A percentile compares a stretch with the other conserved stretches of the same genome.
Conservation (phyloP, 257 asterid genomes). For the Salvia rosmarinus region DNA sequence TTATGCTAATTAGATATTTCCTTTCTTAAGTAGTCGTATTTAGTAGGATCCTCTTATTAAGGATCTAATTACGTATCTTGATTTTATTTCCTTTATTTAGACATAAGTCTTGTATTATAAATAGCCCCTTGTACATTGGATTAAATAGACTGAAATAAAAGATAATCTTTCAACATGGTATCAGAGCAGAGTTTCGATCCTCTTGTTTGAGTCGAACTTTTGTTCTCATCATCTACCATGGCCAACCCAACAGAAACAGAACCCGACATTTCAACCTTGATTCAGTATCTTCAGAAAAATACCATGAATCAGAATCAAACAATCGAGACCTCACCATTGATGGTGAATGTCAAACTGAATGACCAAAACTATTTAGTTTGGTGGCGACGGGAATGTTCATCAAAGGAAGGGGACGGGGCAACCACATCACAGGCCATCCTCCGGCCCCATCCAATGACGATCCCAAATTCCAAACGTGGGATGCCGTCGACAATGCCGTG, state of each 20-base stretch:
- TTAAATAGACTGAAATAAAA: too few relatives aligned
- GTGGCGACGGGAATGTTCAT: conserved; percentile 6
- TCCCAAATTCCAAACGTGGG: background rate
- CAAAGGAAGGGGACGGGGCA: background rate
- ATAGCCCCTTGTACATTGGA: too few relatives aligned
- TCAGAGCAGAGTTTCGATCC: conserved; percentile 7
- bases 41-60: too few relatives aligned
- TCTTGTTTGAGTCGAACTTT: background rate
- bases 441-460: background rate
- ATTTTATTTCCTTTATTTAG: too few relatives aligned
- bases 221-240: background rate
- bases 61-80: too few relatives aligned
- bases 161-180: background rate
- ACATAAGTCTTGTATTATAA: too few relatives aligned
- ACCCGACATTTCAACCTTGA: conserved; percentile 4
- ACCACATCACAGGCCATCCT: background rate
- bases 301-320: conserved; percentile 2
- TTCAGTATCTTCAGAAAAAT: background rate
- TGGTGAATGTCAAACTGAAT: conserved; percentile 10
- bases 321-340: conserved; percentile 18
- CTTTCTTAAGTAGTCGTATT: too few relatives aligned
- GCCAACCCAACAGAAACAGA: background rate
- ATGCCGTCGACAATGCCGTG: background rate
- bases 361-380: background rate
- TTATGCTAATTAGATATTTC: too few relatives aligned